Evolutionary conservation across 495 filamentous ascomycete species (phyloP).

Genomic region (Penicillium atrosanguineum): DNA sequence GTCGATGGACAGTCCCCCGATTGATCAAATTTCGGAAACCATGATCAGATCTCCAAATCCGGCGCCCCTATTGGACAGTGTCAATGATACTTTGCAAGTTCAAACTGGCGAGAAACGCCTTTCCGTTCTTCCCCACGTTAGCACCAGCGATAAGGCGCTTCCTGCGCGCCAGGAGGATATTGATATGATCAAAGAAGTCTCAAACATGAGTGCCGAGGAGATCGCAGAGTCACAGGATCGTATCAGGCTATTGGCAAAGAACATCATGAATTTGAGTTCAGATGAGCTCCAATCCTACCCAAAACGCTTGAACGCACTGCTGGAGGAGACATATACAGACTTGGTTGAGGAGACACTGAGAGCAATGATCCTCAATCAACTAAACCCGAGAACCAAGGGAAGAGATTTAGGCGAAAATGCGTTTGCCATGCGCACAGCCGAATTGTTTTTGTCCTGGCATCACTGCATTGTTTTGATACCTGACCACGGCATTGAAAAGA

Average conservation of each 20-base stretch:
- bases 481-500: not conserved
- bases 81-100: not conserved
- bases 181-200: constrained; percentile 1
- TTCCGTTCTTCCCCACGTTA: not conserved
- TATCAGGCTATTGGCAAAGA: constrained; percentile 11
- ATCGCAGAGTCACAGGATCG: constrained; percentile 2
- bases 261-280: not conserved
- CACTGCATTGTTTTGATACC: constrained; percentile 15
- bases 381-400: not conserved
- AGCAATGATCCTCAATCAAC: constrained; percentile 7
- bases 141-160: not conserved
- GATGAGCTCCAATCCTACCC: not conserved
- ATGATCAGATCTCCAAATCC: not conserved
- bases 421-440: constrained; percentile 30
- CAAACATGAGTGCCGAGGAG: not conserved
- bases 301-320: not conserved
- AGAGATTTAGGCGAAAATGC: constrained; percentile 2
- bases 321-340: constrained; percentile 4
- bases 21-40: not conserved
- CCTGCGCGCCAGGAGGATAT: not conserved
- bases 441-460: constrained; percentile 41
- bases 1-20: not conserved
- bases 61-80: not conserved
- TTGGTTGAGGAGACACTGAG: constrained; percentile 3
- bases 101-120: not conserved